These are phyloP conservation scores for Beauveria brongniartii DNA, from an alignment of 2,329 filamentous ascomycete genomes.

Conservation along the genomic window DNA sequence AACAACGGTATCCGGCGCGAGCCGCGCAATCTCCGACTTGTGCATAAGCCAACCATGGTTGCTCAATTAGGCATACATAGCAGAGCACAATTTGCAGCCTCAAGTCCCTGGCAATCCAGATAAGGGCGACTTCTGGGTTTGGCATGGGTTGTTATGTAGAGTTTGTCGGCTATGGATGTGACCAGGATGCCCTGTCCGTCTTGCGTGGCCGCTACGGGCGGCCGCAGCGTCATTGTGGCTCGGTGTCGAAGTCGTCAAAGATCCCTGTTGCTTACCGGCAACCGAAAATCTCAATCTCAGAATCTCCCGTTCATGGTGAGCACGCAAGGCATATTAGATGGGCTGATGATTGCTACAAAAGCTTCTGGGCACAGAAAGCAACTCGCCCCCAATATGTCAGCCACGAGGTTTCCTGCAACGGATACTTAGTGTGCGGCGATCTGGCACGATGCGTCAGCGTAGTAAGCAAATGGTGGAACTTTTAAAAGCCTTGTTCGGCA, in stretches of 20 bases:
- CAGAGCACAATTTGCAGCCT: neutral
- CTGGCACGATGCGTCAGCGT: neutral
- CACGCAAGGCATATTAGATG: neutral
- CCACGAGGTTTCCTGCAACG: neutral
- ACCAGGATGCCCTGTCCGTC: neutral
- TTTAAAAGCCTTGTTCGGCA: neutral
- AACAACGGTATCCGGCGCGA: neutral
- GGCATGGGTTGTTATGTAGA: neutral
- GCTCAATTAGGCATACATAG: neutral
- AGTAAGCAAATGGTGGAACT: neutral
- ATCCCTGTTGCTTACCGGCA: neutral
- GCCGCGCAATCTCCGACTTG: neutral
- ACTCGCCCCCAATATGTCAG: neutral
- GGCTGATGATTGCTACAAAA: too few species aligned
- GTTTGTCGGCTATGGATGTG: neutral
- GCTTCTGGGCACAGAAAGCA: neutral
- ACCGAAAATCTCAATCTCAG: neutral
- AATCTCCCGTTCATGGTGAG: neutral
- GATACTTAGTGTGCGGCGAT: neutral
- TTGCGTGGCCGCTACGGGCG: neutral
- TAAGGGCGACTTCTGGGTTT: neutral
- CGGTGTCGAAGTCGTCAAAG: neutral
- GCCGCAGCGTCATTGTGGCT: neutral
- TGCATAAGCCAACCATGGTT: neutral
- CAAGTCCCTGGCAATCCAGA: neutral